A percentile compares a stretch with the other conserved stretches of the same genome.
Conservation (phyloP, 495 filamentous ascomycete genomes). For the Annulohypoxylon nitens region DNA sequence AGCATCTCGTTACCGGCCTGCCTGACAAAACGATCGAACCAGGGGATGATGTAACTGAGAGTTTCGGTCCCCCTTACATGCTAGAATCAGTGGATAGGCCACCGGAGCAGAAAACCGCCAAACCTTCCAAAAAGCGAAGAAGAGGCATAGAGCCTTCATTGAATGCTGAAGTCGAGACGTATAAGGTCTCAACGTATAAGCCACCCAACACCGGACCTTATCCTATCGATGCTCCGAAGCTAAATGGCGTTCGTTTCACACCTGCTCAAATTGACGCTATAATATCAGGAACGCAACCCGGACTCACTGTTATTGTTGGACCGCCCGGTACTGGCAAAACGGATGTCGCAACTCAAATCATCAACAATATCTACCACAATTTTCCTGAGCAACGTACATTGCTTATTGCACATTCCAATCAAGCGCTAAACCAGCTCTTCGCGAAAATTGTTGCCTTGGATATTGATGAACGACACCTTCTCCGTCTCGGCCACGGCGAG, state of each 20-base stretch:
- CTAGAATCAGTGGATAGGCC: conserved; percentile 72
- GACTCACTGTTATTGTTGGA: conserved; percentile 93
- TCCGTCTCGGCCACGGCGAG: conserved; percentile 94
- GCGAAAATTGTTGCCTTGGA: conserved; percentile 95
- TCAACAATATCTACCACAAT: conserved; percentile 99
- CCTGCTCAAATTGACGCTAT: conserved; percentile 93
- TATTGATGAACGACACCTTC: conserved; percentile 94
- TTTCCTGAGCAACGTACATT: conserved; percentile 93
- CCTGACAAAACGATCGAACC: conserved; percentile 87
- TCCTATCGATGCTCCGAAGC: conserved; percentile 84
- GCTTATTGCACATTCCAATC: conserved; percentile 96
- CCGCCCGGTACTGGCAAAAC: conserved; percentile 98
- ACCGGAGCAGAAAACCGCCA: conserved; percentile 58
- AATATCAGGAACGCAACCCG: conserved; percentile 91
- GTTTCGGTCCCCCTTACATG: conserved; percentile 89
- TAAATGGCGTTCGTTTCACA: conserved; percentile 89
- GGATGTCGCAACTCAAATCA: conserved; percentile 97
- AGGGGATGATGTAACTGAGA: conserved; percentile 73
- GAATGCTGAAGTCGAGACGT: conserved; percentile 68
- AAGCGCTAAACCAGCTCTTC: conserved; percentile 98
- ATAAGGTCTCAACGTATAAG: conserved; percentile 92
- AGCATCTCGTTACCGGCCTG: conserved; percentile 89
- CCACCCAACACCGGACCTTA: conserved; percentile 93
- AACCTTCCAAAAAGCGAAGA: conserved; percentile 84
- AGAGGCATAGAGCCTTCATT: conserved; percentile 75